Evolutionary conservation across 176 grass and related monocot species (phyloP).

Genomic region (Ananas comosus): DNA sequence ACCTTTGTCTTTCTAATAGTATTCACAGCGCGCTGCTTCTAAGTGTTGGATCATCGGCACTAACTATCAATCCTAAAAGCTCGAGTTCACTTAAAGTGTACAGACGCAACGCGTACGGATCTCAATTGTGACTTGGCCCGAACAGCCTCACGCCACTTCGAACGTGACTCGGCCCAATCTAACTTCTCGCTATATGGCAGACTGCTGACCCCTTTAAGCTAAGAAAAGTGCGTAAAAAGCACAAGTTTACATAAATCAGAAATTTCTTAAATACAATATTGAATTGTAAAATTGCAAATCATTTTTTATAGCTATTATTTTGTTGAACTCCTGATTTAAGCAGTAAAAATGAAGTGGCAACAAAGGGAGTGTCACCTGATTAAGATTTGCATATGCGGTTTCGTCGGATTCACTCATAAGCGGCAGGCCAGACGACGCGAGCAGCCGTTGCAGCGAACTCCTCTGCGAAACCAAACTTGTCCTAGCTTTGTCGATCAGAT

Average conservation of each 20-base stretch:
- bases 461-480: slow-evolving; percentile 51
- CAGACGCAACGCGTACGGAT: too few species aligned
- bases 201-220: too few species aligned
- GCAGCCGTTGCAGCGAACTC: slow-evolving; percentile 34
- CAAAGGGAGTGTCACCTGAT: slow-evolving; percentile 29
- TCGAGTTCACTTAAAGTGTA: too few species aligned
- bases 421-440: slow-evolving; percentile 52
- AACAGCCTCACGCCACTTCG: too few species aligned
- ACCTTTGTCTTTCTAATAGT: not conserved
- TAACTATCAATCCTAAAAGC: too few species aligned
- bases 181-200: too few species aligned
- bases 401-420: slow-evolving; percentile 47
- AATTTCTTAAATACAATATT: not conserved
- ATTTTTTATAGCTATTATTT: not conserved
- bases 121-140: too few species aligned
- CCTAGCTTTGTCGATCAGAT: slow-evolving; percentile 67
- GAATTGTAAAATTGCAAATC: not conserved
- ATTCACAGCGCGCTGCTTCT: not conserved
- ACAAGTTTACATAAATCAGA: too few species aligned
- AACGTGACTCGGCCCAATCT: too few species aligned
- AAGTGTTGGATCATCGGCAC: not conserved
- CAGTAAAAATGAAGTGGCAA: not conserved
- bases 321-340: not conserved
- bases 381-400: slow-evolving; percentile 36
- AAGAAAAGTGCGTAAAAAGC: too few species aligned